Evolutionary conservation across 768 basidiomycete species (phyloP), one percentile per base, ranked within the genome.

Genomic region (Cystobasidium tubakii): DNA sequence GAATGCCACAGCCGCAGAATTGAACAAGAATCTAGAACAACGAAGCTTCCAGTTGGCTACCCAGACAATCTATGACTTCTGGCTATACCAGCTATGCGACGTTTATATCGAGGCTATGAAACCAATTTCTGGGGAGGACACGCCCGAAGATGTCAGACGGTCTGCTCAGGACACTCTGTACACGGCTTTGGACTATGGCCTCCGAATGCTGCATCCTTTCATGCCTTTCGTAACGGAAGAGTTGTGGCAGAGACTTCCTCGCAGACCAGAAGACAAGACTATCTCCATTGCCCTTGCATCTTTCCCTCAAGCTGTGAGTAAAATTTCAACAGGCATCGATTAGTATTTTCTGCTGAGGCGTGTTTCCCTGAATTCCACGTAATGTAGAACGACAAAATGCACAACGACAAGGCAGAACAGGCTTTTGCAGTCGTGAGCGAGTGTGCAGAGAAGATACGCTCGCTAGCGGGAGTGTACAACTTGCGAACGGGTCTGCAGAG

Each of bases 41-140:
- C 87, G 95, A 55, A 94, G 94, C 80, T 98, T 99, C 84, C 92
- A 95, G 88, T 84, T 85, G 21, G 96, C 93, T 0, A 95, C 96
- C 0, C 88, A 85, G 1, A 84, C 87, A 0, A 88, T 86, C 0
- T 87, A 98, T 83, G 91, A 91, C 78, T 98, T 96, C 84, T 99
- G 96, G 95, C 82, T 99, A 44, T 94, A 98, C 81, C 95, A 99
- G 81, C 84, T 98, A n/a, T 99, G 96, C 80, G 96, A 99, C 80
- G 93, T 99, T 29, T 99, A 94, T 83, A 97, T 99, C 76, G 95
- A 99, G 86, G 96, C 92, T 1, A 96, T 95, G 88, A 99, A 99
- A 82, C 92, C 93, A 10, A 91, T 97, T 87, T 92, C 92, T 0
- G 94, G 96, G 76, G 84, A 87, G 1, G 86, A 88, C 0, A 84